These are phyloP conservation scores for Aspergillus ochraceus DNA, from an alignment of 2,329 filamentous ascomycete species.

Conservation along the genomic window DNA sequence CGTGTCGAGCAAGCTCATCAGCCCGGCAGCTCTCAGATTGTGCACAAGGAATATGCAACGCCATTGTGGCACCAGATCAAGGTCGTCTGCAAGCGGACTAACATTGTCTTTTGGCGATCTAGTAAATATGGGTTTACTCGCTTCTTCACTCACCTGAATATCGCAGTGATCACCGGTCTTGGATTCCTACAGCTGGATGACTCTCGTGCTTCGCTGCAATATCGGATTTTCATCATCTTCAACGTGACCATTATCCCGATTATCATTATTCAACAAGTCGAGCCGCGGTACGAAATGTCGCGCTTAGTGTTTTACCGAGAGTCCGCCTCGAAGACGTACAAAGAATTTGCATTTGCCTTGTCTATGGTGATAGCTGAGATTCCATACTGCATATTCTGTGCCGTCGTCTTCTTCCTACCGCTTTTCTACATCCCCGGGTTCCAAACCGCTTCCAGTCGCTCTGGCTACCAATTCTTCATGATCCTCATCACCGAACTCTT, in stretches of 20 bases:
- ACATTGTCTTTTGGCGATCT: slow-evolving; percentile 78
- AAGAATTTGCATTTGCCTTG: slow-evolving; percentile 72
- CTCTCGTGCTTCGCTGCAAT: slow-evolving; percentile 74
- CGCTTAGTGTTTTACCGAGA: slow-evolving; percentile 85
- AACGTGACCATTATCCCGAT: slow-evolving; percentile 80
- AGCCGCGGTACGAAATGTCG: slow-evolving; percentile 79
- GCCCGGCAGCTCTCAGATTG: slow-evolving; percentile 39
- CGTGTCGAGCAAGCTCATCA: slow-evolving; percentile 52
- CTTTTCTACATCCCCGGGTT: slow-evolving; percentile 84
- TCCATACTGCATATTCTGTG: slow-evolving; percentile 79
- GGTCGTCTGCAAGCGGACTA: slow-evolving; percentile 70
- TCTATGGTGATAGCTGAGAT: slow-evolving; percentile 81
- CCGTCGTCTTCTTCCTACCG: slow-evolving; percentile 76
- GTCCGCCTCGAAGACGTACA: slow-evolving; percentile 82
- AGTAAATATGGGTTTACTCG: slow-evolving; percentile 88
- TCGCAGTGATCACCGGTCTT: slow-evolving; percentile 75
- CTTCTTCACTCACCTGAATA: slow-evolving; percentile 78
- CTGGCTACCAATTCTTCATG: slow-evolving; percentile 86
- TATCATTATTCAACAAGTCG: slow-evolving; percentile 78
- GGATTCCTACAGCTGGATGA: slow-evolving; percentile 77
- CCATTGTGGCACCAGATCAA: slow-evolving; percentile 77
- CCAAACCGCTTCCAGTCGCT: slow-evolving; percentile 60
- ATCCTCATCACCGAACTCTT: slow-evolving; percentile 81
- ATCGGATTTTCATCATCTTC: slow-evolving; percentile 88
- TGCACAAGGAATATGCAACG: slow-evolving; percentile 78